Evolutionary conservation across 768 basidiomycete genomes (phyloP).

Genomic region (Russula sp.): DNA sequence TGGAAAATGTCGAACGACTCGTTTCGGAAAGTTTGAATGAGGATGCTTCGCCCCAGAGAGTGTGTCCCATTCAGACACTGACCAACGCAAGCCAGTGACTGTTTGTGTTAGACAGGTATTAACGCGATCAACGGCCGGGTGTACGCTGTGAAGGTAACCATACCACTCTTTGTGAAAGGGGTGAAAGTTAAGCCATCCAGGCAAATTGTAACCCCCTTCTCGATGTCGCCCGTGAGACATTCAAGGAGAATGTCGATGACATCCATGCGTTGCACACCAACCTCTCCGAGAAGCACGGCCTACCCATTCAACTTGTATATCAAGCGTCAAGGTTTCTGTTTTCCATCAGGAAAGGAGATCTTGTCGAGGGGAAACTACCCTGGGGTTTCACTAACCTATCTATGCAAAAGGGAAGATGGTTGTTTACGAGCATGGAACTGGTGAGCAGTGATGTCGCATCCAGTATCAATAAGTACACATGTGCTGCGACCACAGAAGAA

Average conservation of each 20-base stretch:
- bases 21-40: conserved; percentile 72
- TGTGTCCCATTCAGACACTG: conserved; percentile 31
- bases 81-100: background rate
- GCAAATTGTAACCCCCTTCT: conserved; percentile 80
- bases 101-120: conserved; percentile 55
- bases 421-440: conserved; percentile 79
- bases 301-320: conserved; percentile 66
- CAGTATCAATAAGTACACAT: background rate
- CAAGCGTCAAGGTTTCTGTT: conserved; percentile 76
- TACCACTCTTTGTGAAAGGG: background rate
- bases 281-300: conserved; percentile 57
- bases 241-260: conserved; percentile 89
- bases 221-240: conserved; percentile 93
- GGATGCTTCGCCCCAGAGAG: conserved; percentile 59
- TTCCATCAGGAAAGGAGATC: conserved; percentile 60
- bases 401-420: conserved; percentile 64
- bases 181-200: conserved; percentile 35
- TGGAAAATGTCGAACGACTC: conserved; percentile 57
- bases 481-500: conserved; percentile 58
- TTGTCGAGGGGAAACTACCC: conserved; percentile 63
- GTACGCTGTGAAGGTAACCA: conserved; percentile 75
- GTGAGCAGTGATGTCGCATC: conserved; percentile 43
- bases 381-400: conserved; percentile 66
- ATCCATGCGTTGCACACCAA: conserved; percentile 65
- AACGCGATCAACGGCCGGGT: conserved; percentile 75